These are phyloP conservation scores for Hyphodiscus sp. DNA, from an alignment of 2,329 filamentous ascomycete genomes.

Conservation along the genomic window DNA sequence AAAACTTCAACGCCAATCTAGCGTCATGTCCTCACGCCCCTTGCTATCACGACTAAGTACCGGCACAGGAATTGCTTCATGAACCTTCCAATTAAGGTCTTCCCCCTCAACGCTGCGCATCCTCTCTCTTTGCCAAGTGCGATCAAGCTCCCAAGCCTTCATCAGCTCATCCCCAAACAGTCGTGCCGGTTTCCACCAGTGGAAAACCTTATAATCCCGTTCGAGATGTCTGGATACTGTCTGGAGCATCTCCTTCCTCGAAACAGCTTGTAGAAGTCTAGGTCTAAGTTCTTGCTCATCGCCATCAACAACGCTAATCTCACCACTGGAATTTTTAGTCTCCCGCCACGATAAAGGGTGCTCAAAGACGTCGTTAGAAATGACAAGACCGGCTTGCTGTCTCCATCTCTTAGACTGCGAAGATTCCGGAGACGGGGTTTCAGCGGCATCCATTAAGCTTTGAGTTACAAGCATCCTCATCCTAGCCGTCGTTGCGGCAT, in stretches of 20 bases:
- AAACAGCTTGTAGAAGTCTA: not conserved
- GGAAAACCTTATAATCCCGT: conserved; percentile 1
- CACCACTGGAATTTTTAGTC: not conserved
- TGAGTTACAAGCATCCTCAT: conserved; percentile 12
- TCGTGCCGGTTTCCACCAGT: not conserved
- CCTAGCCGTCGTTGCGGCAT: conserved; percentile 24
- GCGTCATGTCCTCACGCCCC: not conserved
- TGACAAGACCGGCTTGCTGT: conserved; percentile 5
- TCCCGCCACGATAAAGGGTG: not conserved
- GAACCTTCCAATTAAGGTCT: not conserved
- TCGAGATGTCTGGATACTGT: not conserved
- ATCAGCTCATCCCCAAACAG: conserved; percentile 5
- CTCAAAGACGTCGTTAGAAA: conserved; percentile 3
- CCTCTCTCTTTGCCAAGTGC: conserved; percentile 3
- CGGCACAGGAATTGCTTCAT: not conserved
- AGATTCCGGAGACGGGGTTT: not conserved
- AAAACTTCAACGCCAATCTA: not conserved
- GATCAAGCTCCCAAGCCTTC: conserved; percentile 6
- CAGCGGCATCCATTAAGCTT: conserved; percentile 7
- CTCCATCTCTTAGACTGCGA: conserved; percentile 1
- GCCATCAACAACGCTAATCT: not conserved
- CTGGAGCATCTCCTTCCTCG: not conserved
- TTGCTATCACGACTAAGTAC: not conserved
- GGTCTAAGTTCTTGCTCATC: too few species aligned
- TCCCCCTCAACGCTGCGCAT: not conserved